Evolutionary conservation across 495 filamentous ascomycete species (phyloP).

Genomic region (Hypoxylon rickii): DNA sequence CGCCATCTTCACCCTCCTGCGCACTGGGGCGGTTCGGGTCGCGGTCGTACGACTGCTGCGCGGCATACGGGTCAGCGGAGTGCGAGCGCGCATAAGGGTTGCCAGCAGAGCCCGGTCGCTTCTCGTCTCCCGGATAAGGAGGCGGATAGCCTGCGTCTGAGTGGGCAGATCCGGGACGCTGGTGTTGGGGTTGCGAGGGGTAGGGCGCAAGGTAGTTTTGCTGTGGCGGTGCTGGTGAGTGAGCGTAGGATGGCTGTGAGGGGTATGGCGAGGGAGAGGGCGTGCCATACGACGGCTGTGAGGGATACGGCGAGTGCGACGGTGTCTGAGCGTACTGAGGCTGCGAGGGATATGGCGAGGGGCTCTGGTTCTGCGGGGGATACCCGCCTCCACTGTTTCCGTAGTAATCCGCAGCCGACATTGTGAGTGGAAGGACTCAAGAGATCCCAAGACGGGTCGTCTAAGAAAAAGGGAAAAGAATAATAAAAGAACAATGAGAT

Average conservation of each 20-base stretch:
- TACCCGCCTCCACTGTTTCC: slow-evolving; percentile 32
- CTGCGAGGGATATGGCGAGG: slow-evolving; percentile 30
- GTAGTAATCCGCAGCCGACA: slow-evolving; percentile 47
- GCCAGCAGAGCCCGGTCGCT: neutral
- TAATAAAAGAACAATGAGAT: no score
- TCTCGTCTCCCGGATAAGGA: slow-evolving; percentile 1
- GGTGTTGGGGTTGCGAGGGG: slow-evolving; percentile 24
- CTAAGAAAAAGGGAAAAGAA: neutral
- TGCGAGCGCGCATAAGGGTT: slow-evolving; percentile 22
- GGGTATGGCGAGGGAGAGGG: slow-evolving; percentile 28
- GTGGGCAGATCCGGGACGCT: slow-evolving; percentile 30
- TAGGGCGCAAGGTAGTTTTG: slow-evolving; percentile 30
- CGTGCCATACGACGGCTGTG: slow-evolving; percentile 18
- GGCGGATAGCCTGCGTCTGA: slow-evolving; percentile 28
- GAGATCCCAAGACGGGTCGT: no score
- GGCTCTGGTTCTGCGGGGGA: slow-evolving; percentile 27
- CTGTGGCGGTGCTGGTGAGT: slow-evolving; percentile 12
- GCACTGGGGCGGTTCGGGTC: slow-evolving; percentile 23
- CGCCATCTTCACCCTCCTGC: slow-evolving; percentile 47
- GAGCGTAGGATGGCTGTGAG: slow-evolving; percentile 25
- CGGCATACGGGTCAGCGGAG: slow-evolving; percentile 31
- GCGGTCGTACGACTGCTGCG: slow-evolving; percentile 6
- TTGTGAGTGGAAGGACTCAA: slow-evolving; percentile 18
- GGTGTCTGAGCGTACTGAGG: slow-evolving; percentile 35
- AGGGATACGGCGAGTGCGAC: slow-evolving; percentile 29